A percentile compares a stretch with the other conserved stretches of the same genome.
Conservation (phyloP, 1,139 yeast species). For the Chernovozyma aurita region DNA sequence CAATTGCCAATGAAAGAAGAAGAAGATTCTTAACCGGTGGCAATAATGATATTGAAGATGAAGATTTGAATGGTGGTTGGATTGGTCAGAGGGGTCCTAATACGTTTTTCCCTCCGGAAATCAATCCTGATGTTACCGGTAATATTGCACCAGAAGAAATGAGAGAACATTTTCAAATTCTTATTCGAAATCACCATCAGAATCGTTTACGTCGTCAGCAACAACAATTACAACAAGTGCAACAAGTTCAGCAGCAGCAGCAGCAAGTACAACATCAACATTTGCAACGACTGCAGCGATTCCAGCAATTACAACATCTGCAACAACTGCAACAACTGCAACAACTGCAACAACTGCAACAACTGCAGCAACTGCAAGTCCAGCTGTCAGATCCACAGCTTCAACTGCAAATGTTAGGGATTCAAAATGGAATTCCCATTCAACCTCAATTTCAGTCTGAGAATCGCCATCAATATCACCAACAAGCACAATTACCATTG, state of each 20-base stretch:
- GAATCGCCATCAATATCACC: constrained; percentile 8
- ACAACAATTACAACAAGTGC: constrained; percentile 4
- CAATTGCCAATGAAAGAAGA: constrained; percentile 30
- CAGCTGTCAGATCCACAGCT: too few species aligned
- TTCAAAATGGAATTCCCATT: too few species aligned
- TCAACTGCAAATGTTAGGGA: too few species aligned
- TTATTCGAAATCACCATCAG: constrained; percentile 28
- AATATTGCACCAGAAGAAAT: constrained; percentile 35
- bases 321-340: too few species aligned
- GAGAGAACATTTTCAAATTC: constrained; percentile 35
- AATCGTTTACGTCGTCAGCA: constrained; percentile 6
- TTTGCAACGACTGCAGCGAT: constrained; percentile 7
- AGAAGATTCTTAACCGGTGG: constrained; percentile 23
- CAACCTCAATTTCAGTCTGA: too few species aligned
- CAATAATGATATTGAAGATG: constrained; percentile 17
- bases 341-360: too few species aligned
- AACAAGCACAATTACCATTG: constrained; percentile 12
- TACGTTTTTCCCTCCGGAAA: constrained; percentile 5
- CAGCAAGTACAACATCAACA: constrained; percentile 8
- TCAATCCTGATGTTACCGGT: constrained; percentile 16
- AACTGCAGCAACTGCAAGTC: constrained; percentile 12
- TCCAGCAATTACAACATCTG: constrained; percentile 10
- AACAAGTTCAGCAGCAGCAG: constrained; percentile 9
- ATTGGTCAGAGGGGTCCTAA: constrained; percentile 27
- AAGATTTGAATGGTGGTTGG: constrained; percentile 29